Conservation (phyloP, 2,329 filamentous ascomycete genomes). For the Gyromitra esculenta region DNA sequence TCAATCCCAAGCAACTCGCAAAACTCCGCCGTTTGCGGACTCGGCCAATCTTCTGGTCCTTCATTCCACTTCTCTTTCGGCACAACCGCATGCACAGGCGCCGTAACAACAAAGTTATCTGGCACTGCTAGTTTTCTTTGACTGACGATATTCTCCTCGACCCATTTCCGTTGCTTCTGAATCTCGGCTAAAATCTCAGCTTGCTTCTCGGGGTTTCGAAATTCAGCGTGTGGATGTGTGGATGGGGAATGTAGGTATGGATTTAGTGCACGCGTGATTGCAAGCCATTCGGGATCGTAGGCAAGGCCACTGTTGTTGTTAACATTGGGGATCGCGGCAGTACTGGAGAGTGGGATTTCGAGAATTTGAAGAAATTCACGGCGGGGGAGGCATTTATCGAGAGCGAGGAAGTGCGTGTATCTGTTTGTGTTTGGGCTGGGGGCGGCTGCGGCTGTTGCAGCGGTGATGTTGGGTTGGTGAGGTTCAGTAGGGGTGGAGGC, state of each 20-base stretch:
- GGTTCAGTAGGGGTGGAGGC: conserved; percentile 33
- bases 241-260: conserved; percentile 66
- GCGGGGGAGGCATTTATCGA: conserved; percentile 88
- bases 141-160: conserved; percentile 77
- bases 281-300: conserved; percentile 95
- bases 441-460: conserved; percentile 70
- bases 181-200: conserved; percentile 72
- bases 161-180: conserved; percentile 77
- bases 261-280: conserved; percentile 83
- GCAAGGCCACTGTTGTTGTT: conserved; percentile 65
- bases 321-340: conserved; percentile 63
- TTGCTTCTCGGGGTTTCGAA: conserved; percentile 67
- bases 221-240: conserved; percentile 69
- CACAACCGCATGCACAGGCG: conserved; percentile 72
- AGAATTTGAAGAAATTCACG: conserved; percentile 84
- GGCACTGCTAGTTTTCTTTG: conserved; percentile 74
- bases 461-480: conserved; percentile 39
- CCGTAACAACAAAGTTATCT: conserved; percentile 79
- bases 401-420: conserved; percentile 81
- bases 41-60: conserved; percentile 83
- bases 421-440: conserved; percentile 74
- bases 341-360: conserved; percentile 63
- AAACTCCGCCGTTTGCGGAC: conserved; percentile 83
- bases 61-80: conserved; percentile 69
- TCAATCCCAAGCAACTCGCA: conserved; percentile 79